phyloP scores from a whole-genome alignment of 129 eudicot species.

The Artemisia annua region DNA sequence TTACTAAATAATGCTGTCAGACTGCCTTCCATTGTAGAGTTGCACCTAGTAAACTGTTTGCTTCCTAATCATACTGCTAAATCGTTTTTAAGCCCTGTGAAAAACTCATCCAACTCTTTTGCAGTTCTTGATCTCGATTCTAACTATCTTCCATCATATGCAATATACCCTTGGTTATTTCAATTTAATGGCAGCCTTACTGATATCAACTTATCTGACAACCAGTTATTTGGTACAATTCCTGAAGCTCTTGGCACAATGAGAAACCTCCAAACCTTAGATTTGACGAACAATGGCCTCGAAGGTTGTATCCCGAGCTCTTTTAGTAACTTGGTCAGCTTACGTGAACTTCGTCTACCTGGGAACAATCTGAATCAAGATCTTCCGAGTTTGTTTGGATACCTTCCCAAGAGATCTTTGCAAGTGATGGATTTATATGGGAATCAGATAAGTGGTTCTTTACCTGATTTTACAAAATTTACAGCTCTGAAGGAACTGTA shows the following conservation, averaged over 20 bases:
- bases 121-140: conserved; percentile 22
- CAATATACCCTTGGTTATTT: conserved; percentile 33
- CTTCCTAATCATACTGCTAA: conserved; percentile 19
- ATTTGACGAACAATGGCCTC: conserved; percentile 24
- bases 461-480: conserved; percentile 36
- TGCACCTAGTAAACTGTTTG: conserved; percentile 24
- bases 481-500: conserved; percentile 27
- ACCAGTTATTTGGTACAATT: conserved; percentile 22
- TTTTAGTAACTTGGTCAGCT: conserved; percentile 24
- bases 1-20: conserved; percentile 22
- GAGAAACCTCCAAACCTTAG: conserved; percentile 27
- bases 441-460: conserved; percentile 33
- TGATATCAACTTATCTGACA: conserved; percentile 25
- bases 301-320: conserved; percentile 32
- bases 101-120: conserved; percentile 24
- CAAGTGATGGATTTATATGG: conserved; percentile 22
- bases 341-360: conserved; percentile 24
- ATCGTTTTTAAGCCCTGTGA: not conserved
- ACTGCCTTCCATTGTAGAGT: conserved; percentile 31
- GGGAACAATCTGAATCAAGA: conserved; percentile 28
- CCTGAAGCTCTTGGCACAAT: conserved; percentile 33
- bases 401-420: conserved; percentile 20
- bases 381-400: conserved; percentile 21
- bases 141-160: conserved; percentile 20
- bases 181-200: conserved; percentile 25